Base-by-base conservation (phyloP, 1,139 yeast genomes). In the Blastobotrys raffinosifermentans region DNA sequence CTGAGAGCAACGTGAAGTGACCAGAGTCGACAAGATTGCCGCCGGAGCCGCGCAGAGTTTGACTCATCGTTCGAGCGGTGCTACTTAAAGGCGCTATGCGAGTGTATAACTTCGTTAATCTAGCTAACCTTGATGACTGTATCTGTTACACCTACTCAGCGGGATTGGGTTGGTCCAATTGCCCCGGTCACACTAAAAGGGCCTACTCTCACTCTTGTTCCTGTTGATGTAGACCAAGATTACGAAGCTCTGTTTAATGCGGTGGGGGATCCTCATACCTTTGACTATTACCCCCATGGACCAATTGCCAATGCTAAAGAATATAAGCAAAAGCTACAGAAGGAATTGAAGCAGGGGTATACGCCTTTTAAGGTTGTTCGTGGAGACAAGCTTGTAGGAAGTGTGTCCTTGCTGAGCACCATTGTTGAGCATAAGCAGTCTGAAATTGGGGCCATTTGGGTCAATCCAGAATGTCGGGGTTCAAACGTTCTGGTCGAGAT, bases 391-490 rank as follows among this genome's bases (percentile, higher is more conserved):
- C 7, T 6, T n/a, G 27, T 25, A n/a, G 27, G 27, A n/a, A 8
- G 10, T 6, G 27, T 25, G 7, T 6, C 15, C 10, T 25, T 25
- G 6, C 27, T 25, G 6, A 25, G 11, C 11, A 25, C 27, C 7
- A 13, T 6, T 25, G 13, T 14, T 6, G 13, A 8, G 7, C 13
- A 13, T 6, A 10, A 14, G 13, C 27, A 25, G 27, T 8, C 27
- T n/a, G 27, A 25, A n/a, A 25, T 25, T 13, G 27, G 27, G 7
- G 15, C 15, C 10, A 25, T 25, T 13, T 25, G 27, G 27, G 15
- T 25, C 7, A 14, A 8, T 6, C 27, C 27, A 6, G 27, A 25
- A 13, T 8, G 10, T n/a, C 6, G 27, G 7, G 27, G 27, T 6
- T 8, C 14, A 6, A 13, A 10, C 7, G 15, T 25, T 8, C 14